These are phyloP conservation scores for Gyrodon lividus DNA, from an alignment of 768 basidiomycete genomes.

Conservation along the genomic window DNA sequence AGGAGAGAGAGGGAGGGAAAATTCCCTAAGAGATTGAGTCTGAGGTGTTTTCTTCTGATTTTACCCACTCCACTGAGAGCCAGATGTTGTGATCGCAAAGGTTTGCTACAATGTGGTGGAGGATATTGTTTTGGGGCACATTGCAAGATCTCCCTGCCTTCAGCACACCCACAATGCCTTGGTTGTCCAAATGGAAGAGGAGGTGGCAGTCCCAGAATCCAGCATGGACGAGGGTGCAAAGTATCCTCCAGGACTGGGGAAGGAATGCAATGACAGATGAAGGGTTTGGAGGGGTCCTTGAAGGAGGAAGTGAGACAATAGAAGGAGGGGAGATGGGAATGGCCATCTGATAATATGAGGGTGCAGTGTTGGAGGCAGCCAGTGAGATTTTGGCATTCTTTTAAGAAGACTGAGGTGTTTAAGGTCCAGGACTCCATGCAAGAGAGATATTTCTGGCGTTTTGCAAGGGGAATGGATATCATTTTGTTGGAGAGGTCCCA, in stretches of 20 bases:
- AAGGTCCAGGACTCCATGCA: conserved; percentile 20
- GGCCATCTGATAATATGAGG: conserved; percentile 31
- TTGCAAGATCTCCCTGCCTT: no score
- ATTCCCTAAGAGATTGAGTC: no score
- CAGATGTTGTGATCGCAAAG: no score
- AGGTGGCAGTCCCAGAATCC: conserved; percentile 22
- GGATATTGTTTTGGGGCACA: no score
- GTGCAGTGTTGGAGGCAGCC: conserved; percentile 39
- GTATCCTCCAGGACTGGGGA: conserved; percentile 14
- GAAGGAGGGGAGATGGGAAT: conserved; percentile 30
- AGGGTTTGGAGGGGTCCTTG: conserved; percentile 4
- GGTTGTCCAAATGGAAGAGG: conserved; percentile 40
- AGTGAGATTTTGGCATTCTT: conserved; percentile 26
- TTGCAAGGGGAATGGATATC: conserved; percentile 31
- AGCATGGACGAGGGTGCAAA: conserved; percentile 29
- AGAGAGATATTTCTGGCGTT: conserved; percentile 28
- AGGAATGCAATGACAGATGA: conserved; percentile 14
- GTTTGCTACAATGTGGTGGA: no score
- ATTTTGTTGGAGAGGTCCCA: conserved; percentile 33
- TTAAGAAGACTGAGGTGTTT: conserved; percentile 5
- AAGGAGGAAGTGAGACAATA: conserved; percentile 30
- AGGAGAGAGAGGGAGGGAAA: no score
- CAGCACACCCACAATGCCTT: conserved; percentile 30
- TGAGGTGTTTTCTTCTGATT: no score
- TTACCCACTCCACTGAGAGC: no score